A percentile compares a stretch with the other conserved stretches of the same genome.
These are phyloP conservation scores for Podaxis mareebaensis DNA, from an alignment of 768 basidiomycete genomes.

Conservation along the genomic window DNA sequence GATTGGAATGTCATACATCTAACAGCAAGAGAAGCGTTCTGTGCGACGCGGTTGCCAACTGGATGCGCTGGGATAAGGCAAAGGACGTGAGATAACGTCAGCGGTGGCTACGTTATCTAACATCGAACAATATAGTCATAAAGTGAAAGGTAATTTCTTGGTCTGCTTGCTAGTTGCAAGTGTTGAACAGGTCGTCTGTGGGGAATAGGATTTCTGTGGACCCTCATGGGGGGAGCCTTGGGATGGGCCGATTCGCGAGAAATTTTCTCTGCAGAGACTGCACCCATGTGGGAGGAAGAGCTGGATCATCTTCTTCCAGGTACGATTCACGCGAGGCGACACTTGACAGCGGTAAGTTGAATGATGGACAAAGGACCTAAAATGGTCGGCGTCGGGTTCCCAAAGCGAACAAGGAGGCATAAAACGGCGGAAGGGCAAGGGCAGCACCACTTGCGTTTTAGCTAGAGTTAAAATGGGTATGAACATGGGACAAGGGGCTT, in stretches of 20 bases:
- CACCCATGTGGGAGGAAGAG: not conserved
- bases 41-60: not conserved
- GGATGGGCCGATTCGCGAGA: not conserved
- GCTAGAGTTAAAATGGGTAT: not conserved
- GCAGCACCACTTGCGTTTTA: not conserved
- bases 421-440: not conserved
- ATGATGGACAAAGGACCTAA: not conserved
- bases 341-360: conserved; percentile 4
- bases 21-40: conserved; percentile 1
- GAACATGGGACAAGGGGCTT: not conserved
- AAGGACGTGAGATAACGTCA: conserved; percentile 6
- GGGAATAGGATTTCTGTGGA: not conserved
- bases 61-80: not conserved
- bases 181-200: not conserved
- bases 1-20: not conserved
- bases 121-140: not conserved
- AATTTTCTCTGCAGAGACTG: not conserved
- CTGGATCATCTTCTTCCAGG: conserved; percentile 8
- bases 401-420: not conserved
- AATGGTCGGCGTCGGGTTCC: not conserved
- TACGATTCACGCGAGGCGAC: not conserved
- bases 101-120: not conserved
- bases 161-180: not conserved
- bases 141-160: not conserved
- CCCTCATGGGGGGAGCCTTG: not conserved